Evolutionary conservation across 345 rosid genomes (phyloP).

Genomic region (Bruguiera parviflora): DNA sequence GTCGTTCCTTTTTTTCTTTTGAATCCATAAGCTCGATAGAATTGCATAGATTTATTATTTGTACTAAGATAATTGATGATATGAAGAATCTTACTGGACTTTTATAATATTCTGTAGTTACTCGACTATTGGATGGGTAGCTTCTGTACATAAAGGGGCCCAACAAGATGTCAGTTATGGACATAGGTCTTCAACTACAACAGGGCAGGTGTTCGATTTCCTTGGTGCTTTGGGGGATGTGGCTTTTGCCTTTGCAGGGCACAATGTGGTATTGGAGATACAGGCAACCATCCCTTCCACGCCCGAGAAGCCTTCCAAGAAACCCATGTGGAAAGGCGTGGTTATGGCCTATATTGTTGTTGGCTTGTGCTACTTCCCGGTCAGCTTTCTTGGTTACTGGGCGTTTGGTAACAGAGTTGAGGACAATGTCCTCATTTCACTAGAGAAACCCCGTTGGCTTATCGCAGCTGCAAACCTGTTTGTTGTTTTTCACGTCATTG

Average conservation of each 20-base stretch:
- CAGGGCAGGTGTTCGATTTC: slow-evolving; percentile 38
- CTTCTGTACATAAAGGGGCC: slow-evolving; percentile 41
- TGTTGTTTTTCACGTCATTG: slow-evolving; percentile 63
- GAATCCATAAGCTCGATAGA: not conserved
- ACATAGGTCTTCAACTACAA: slow-evolving; percentile 27
- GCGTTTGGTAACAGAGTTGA: slow-evolving; percentile 53
- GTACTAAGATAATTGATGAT: no score
- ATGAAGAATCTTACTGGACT: not conserved
- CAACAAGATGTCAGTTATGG: slow-evolving; percentile 38
- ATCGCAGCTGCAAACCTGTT: slow-evolving; percentile 51
- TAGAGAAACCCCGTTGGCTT: slow-evolving; percentile 60
- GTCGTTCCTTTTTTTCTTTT: not conserved
- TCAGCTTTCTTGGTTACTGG: slow-evolving; percentile 50
- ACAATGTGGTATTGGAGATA: slow-evolving; percentile 67
- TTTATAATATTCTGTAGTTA: slow-evolving; percentile 27
- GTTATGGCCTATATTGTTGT: slow-evolving; percentile 49
- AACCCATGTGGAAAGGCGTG: slow-evolving; percentile 70
- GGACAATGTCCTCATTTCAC: slow-evolving; percentile 57
- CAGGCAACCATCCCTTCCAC: slow-evolving; percentile 72
- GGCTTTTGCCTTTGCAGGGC: slow-evolving; percentile 66
- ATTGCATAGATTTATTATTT: no score
- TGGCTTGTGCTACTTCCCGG: slow-evolving; percentile 66
- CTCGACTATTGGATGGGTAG: slow-evolving; percentile 62
- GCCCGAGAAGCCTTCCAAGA: slow-evolving; percentile 58
- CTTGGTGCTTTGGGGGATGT: slow-evolving; percentile 58